phyloP scores from a whole-genome alignment of 441 rosid genomes.

The Pelargonium fulgidum region DNA sequence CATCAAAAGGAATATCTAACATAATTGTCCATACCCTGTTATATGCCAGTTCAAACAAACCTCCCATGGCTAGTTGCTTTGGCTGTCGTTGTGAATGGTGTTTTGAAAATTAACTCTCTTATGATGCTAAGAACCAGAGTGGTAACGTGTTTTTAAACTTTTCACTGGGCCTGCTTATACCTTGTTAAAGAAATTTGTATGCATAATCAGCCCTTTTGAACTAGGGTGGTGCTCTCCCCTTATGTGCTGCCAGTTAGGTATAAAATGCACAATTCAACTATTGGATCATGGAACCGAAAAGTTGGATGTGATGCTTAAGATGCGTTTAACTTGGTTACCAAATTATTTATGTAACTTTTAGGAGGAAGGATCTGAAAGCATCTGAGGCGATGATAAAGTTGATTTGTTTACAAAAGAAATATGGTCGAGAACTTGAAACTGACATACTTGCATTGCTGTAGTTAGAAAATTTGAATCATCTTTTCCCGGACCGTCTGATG shows the following conservation, averaged over 20 bases:
- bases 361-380: constrained; percentile 5
- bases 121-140: neutral
- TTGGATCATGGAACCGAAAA: neutral
- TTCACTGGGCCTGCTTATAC: neutral
- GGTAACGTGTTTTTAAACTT: neutral
- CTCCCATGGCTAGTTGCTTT: neutral
- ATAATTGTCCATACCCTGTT: neutral
- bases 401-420: constrained; percentile 2
- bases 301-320: neutral
- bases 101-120: constrained; percentile 3
- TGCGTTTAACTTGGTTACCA: neutral
- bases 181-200: constrained; percentile 6
- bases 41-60: neutral
- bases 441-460: constrained; percentile 16
- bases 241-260: neutral
- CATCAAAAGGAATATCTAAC: neutral
- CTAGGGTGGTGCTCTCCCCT: neutral
- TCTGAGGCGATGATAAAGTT: constrained; percentile 4
- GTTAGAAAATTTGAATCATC: constrained; percentile 21
- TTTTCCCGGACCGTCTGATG: constrained; percentile 28
- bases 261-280: constrained; percentile 9
- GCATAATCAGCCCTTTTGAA: neutral
- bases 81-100: constrained; percentile 1
- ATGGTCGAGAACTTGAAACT: constrained; percentile 1
- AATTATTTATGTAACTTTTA: constrained; percentile 13